Base-by-base conservation (phyloP, 257 asterid species). In the Eucommia ulmoides region DNA sequence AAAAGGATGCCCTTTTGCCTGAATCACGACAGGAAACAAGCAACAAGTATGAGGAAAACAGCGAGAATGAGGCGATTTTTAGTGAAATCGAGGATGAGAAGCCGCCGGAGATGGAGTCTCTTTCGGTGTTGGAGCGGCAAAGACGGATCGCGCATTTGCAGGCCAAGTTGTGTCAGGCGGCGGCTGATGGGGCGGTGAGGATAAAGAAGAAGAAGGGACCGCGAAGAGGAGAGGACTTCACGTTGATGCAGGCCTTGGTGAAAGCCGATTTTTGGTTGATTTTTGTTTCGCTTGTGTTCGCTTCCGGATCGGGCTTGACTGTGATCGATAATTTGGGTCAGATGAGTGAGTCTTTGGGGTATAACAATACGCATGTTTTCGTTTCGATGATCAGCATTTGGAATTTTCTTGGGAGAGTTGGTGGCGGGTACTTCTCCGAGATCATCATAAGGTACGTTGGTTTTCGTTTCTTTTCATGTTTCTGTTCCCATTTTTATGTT, bases 211-310 rank as follows among this genome's bases (percentile, higher is more conserved):
- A 66, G 58, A 70, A 58, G 62, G 73, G 66, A 23, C 70, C 77
- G 16, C 63, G 67, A 18, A 62, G 69, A 58, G 73, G 77, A 21
- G 73, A 62, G 61, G 70, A 65, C 42, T 70, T 70, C 59, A 70
- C 73, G n/a, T 57, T 65, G 54, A 11, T 47, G 11, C 69, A 70
- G 54, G 69, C 69, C 38, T 66, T 70, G 33, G 69, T 58, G n/a
- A 70, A 70, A 64, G 77, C 77, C 19, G 73, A 65, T 60, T 70
- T 69, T 52, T 69, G 75, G 75, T 68, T 69, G 18, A 64, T 69
- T 19, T 70, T 65, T 54, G 12, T 65, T 52, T 65, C 73, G 11
- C 53, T 70, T 55, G 41, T 70, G 25, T 59, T 65, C 18, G 67
- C 77, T 52, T 65, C 77, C 50, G 77, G 72, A 49, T 69, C 68